Base-by-base conservation (phyloP, 352 stramenopile species). In the Aphanomyces cochlioides region DNA sequence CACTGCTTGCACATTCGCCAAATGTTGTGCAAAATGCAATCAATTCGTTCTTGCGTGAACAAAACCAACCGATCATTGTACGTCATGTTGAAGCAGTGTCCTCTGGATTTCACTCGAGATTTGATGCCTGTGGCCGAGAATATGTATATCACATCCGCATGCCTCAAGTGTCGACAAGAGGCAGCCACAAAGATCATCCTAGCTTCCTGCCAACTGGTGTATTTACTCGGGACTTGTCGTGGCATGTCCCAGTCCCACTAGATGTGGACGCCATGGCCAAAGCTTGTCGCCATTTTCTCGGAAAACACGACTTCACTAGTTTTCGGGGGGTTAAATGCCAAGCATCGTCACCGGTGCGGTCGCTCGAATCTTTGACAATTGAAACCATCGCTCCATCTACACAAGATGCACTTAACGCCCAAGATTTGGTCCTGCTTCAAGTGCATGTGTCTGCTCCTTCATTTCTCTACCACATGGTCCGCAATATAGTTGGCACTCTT, bases 381-480 rank as follows among this genome's bases (percentile, higher is more conserved):
- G 47, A 70, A 36, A 47, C 21, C 10, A 5, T 70, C 2, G 2
- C 45, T 28, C 6, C 28, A 28, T 28, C 38, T 7, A 37, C 53
- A 19, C 3, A 12, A 17, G 39, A 4, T 8, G 5, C 47, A 15
- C 8, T 39, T 10, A 36, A 63, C n/a, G 4, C 13, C 38, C 7
- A 61, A 47, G 37, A 60, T 17, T 61, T 47, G 12, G 39, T n/a
- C 21, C 34, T 70, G 3, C n/a, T 70, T 21, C 47, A 70, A 36
- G 64, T 70, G n/a, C 19, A 61, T 17, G 64, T 28, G 17, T 38
- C 64, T 17, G 64, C 50, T 3, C 47, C 64, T 13, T 70, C 64
- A 7, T 95, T 95, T 67, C 72, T 88, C 53, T 95, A 95, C 74
- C 92, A 91, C 47, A 95, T 95, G 87, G 84, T 95, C 65, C 84